Conservation (phyloP, 495 filamentous ascomycete genomes). For the Talaromyces wortmannii region DNA sequence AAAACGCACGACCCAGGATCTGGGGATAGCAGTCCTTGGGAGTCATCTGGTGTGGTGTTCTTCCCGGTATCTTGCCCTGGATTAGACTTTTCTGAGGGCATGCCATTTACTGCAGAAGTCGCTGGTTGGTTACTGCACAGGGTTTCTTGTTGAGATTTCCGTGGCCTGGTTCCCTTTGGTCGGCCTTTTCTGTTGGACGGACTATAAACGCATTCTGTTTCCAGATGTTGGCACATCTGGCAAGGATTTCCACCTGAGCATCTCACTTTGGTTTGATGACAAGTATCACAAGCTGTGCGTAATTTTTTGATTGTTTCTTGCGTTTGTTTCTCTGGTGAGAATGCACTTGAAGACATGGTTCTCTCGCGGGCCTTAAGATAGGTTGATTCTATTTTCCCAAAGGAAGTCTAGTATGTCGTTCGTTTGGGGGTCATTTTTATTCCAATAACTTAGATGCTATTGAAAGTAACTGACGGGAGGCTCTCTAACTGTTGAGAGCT, state of each 20-base stretch:
- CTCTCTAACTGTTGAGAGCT: too few species aligned
- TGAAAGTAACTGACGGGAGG: too few species aligned
- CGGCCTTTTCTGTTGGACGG: slow-evolving; percentile 16
- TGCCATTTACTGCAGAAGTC: neutral
- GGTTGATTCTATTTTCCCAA: neutral
- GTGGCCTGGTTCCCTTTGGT: slow-evolving; percentile 10
- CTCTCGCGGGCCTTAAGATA: neutral
- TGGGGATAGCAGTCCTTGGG: neutral
- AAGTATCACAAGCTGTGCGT: slow-evolving; percentile 17
- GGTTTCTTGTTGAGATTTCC: neutral
- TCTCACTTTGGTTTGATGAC: slow-evolving; percentile 16
- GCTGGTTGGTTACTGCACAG: neutral
- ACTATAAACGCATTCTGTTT: slow-evolving; percentile 12
- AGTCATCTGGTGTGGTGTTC: neutral
- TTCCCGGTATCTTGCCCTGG: neutral
- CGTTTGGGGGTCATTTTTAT: too few species aligned
- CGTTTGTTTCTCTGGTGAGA: neutral
- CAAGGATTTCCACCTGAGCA: slow-evolving; percentile 17
- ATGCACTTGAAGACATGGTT: neutral
- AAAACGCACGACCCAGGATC: neutral
- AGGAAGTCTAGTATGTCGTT: too few species aligned
- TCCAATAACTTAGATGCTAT: too few species aligned
- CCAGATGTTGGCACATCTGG: slow-evolving; percentile 9
- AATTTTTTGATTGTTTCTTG: slow-evolving; percentile 2
- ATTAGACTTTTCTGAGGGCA: neutral